Conservation (phyloP, 2,329 filamentous ascomycete species). For the Beauveria asiatica region DNA sequence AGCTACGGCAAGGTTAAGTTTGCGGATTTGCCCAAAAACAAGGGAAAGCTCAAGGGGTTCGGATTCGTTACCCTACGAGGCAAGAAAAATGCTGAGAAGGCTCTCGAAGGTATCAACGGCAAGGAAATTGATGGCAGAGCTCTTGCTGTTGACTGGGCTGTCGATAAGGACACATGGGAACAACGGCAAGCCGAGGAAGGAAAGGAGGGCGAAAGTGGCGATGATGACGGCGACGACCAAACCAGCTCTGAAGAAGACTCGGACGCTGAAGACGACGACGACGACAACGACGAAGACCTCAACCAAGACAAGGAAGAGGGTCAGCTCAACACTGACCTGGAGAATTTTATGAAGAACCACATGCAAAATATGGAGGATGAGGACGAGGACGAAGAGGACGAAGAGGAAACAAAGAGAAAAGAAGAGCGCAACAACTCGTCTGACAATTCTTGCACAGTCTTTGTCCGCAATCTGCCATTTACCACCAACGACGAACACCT, state of each 20-base stretch:
- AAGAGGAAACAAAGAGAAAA: conserved; percentile 29
- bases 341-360: conserved; percentile 50
- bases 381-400: conserved; percentile 40
- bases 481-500: conserved; percentile 74
- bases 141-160: conserved; percentile 92
- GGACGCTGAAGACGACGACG: conserved; percentile 19
- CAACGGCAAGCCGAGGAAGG: conserved; percentile 41
- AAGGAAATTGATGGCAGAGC: conserved; percentile 81
- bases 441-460: conserved; percentile 71
- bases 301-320: conserved; percentile 32
- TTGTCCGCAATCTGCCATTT: conserved; percentile 91
- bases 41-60: conserved; percentile 73
- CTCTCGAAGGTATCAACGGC: conserved; percentile 77
- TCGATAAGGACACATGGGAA: conserved; percentile 83
- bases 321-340: conserved; percentile 36
- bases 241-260: conserved; percentile 19
- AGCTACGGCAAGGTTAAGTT: conserved; percentile 90
- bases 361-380: conserved; percentile 51
- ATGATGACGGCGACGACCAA: conserved; percentile 19
- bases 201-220: conserved; percentile 19
- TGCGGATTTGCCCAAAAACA: conserved; percentile 72
- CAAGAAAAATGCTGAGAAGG: conserved; percentile 83
- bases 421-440: conserved; percentile 23
- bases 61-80: conserved; percentile 87
- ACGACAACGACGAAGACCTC: conserved; percentile 21